Evolutionary conservation across 306 rosid genomes (phyloP).

Genomic region (Quercus rubra): DNA sequence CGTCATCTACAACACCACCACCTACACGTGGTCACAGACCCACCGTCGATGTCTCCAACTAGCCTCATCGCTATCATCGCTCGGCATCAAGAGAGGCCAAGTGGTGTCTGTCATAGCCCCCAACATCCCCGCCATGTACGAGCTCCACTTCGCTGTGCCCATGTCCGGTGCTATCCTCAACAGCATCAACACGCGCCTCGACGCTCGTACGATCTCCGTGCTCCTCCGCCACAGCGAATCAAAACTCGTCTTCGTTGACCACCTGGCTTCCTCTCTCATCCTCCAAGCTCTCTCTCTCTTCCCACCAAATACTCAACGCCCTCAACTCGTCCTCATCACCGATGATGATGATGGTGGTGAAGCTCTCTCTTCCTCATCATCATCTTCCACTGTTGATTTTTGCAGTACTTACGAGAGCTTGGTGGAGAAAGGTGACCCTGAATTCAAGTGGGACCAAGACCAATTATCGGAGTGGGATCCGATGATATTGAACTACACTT

Average conservation of each 20-base stretch:
- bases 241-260: slow-evolving; percentile 55
- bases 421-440: slow-evolving; percentile 33
- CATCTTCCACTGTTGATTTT: slow-evolving; percentile 17
- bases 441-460: slow-evolving; percentile 35
- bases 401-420: slow-evolving; percentile 32
- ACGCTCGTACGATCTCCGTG: slow-evolving; percentile 48
- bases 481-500: slow-evolving; percentile 50
- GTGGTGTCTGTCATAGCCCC: slow-evolving; percentile 68
- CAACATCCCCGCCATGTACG: slow-evolving; percentile 71
- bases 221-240: slow-evolving; percentile 57
- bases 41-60: slow-evolving; percentile 51
- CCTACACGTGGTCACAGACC: slow-evolving; percentile 58
- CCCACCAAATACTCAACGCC: slow-evolving; percentile 20
- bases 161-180: slow-evolving; percentile 66
- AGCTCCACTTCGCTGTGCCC: slow-evolving; percentile 78
- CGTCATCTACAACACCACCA: slow-evolving; percentile 33
- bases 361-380: not conserved
- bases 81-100: slow-evolving; percentile 44
- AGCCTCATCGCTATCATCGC: slow-evolving; percentile 47
- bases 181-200: slow-evolving; percentile 66
- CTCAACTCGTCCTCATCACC: slow-evolving; percentile 37
- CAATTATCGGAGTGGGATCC: slow-evolving; percentile 67
- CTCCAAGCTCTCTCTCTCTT: slow-evolving; percentile 36
- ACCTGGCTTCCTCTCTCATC: slow-evolving; percentile 24
- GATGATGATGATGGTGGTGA: slow-evolving; percentile 16